Evolutionary conservation across 2,329 filamentous ascomycete species (phyloP).

Genomic region (Scytalidium lignicola): DNA sequence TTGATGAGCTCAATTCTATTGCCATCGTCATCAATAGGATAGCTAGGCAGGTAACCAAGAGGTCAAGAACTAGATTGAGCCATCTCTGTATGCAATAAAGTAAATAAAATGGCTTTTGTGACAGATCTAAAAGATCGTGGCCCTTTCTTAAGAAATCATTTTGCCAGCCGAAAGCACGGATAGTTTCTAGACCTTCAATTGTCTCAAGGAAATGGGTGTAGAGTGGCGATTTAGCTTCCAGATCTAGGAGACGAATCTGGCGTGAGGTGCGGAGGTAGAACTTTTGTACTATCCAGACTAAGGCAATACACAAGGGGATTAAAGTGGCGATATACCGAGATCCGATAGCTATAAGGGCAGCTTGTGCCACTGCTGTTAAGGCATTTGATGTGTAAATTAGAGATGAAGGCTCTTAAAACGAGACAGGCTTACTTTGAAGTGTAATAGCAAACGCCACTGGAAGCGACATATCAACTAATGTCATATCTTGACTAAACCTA

Average conservation of each 20-base stretch:
- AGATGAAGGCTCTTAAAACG: no score
- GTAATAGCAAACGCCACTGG: background rate
- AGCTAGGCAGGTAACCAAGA: conserved; percentile 18
- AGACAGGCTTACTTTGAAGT: no score
- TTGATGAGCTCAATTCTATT: conserved; percentile 5
- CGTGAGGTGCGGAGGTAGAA: conserved; percentile 56
- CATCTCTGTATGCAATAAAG: conserved; percentile 53
- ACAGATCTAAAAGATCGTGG: conserved; percentile 42
- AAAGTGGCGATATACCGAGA: background rate
- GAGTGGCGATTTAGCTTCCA: conserved; percentile 57
- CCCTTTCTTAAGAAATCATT: conserved; percentile 37
- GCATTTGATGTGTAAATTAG: background rate
- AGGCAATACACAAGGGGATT: conserved; percentile 47
- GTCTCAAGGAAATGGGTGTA: conserved; percentile 54
- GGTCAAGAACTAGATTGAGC: conserved; percentile 52
- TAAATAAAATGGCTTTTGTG: conserved; percentile 53
- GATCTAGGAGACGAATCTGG: conserved; percentile 53
- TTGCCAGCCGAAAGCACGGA: conserved; percentile 53
- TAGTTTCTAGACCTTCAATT: conserved; percentile 47
- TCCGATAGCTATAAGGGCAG: no score
- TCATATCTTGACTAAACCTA: background rate
- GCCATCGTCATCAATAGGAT: conserved; percentile 16
- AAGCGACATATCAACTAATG: background rate
- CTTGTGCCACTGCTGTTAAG: no score
- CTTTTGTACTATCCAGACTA: no score